Evolutionary conservation across 495 filamentous ascomycete species (phyloP), one percentile per base, ranked within the genome.

Genomic region (Podospora appendiculata): DNA sequence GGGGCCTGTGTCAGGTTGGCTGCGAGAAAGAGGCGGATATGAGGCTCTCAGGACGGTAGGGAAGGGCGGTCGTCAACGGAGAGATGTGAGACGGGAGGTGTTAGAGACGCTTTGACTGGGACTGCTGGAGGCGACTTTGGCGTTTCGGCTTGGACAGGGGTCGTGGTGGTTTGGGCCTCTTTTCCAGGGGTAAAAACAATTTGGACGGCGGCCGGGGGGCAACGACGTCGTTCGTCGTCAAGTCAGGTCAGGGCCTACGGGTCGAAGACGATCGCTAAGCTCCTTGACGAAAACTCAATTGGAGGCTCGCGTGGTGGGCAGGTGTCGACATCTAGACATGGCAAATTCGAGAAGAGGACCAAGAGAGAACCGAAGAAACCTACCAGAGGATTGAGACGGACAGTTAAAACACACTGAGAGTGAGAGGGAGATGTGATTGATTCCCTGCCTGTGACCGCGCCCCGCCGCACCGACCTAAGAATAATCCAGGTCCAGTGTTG

Each of bases 91-190:
- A 75, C 71, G 66, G 57, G 62, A 43, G 45, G 17, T 67, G 71
- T 74, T 68, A 70, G 67, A 69, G 67, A 57, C 58, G 70, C 62
- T 63, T 62, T 63, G 66, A 65, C 62, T 41, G 53, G 57, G 56
- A 53, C 48, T 54, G 41, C 32, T 53, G 55, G 41, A 55, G 59
- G 63, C 51, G 58, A 64, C 61, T 55, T 64, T 58, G 64, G 46
- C 53, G 69, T 70, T 72, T 74, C 69, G 64, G 41, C 50, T 57
- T 42, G 18, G 68, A 67, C 70, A 71, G 65, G 66, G 68, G 62
- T 57, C 41, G 13, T 16, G 41, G 41, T 14, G 14, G 38, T 12
- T 41, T 25, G 38, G 14, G 12, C 38, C 12, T 12, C 11, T 2
- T 2, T 2, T 7, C 41, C 41, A 44, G 41, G 41, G 41, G 41